Percentiles rank a stretch among this genome's conserved stretches.
phyloP scores from a whole-genome alignment of 225 moss, liverwort and hornwort species.

The Pseudoscleropodium purum region DNA sequence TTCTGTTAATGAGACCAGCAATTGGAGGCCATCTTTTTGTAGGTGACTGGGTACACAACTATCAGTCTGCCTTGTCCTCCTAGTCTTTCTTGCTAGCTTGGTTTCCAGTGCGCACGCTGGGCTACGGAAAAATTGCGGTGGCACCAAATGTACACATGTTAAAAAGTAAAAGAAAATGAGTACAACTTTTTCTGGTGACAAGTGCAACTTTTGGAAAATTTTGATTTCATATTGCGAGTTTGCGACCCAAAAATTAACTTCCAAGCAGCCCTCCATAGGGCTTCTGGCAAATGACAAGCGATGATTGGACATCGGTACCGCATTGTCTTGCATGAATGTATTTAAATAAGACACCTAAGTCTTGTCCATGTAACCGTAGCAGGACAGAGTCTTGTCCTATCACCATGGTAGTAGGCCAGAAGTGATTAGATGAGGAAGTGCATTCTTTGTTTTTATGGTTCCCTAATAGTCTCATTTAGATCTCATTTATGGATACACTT shows the following conservation, averaged over 20 bases:
- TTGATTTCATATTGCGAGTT: not conserved
- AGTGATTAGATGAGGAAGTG: not conserved
- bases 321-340: not conserved
- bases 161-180: not conserved
- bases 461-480: not conserved
- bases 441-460: not conserved
- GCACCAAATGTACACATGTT: not conserved
- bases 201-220: not conserved
- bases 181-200: not conserved
- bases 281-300: not conserved
- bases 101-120: not conserved
- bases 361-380: not conserved
- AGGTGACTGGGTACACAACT: not conserved
- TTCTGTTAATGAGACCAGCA: not conserved
- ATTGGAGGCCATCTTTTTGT: not conserved
- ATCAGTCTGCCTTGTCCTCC: not conserved
- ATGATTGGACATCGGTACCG: not conserved
- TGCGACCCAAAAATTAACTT: not conserved
- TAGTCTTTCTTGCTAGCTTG: not conserved
- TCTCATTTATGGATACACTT: rapidly evolving
- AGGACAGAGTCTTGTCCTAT: too few relatives aligned
- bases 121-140: not conserved
- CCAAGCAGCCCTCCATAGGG: not conserved
- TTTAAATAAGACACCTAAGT: too few relatives aligned
- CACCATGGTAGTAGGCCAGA: not conserved